Evolutionary conservation across 2,329 filamentous ascomycete species (phyloP).

Genomic region (Chrysoporthe puriensis): DNA sequence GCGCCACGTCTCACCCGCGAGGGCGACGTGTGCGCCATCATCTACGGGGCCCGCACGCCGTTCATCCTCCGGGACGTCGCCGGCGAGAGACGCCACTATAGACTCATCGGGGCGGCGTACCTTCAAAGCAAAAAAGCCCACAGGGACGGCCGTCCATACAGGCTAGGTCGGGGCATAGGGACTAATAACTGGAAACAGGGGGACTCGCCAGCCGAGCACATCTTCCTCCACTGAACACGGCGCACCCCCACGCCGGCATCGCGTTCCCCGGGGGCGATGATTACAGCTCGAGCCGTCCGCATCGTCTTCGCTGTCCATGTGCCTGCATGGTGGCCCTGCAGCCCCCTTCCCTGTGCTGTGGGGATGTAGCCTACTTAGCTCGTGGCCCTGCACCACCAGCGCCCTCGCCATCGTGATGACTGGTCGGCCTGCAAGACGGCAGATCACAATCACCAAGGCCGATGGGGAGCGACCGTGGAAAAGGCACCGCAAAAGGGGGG

Average conservation of each 20-base stretch:
- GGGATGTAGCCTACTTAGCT: too few relatives aligned
- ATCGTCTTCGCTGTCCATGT: too few relatives aligned
- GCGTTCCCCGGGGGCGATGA: not conserved
- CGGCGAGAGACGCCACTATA: constrained; percentile 36
- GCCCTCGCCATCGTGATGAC: too few relatives aligned
- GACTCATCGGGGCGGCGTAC: constrained; percentile 41
- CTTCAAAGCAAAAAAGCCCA: not conserved
- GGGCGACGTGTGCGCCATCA: constrained; percentile 20
- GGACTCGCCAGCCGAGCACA: not conserved
- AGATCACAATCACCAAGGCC: too few relatives aligned
- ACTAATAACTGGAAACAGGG: not conserved
- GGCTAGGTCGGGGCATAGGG: accelerated
- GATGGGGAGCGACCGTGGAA: too few relatives aligned
- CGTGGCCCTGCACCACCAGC: too few relatives aligned
- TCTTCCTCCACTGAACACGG: not conserved
- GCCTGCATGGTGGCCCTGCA: too few relatives aligned
- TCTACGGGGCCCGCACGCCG: constrained; percentile 8
- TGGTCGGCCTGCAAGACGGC: too few relatives aligned
- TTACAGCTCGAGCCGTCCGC: not conserved
- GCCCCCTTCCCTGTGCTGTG: too few relatives aligned
- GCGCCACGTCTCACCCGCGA: not conserved
- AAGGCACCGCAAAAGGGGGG: too few relatives aligned
- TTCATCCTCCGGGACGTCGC: constrained; percentile 16
- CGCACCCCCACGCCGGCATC: not conserved
- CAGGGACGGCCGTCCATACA: not conserved